Conservation (phyloP, 345 rosid species). For the Mercurialis annua region DNA sequence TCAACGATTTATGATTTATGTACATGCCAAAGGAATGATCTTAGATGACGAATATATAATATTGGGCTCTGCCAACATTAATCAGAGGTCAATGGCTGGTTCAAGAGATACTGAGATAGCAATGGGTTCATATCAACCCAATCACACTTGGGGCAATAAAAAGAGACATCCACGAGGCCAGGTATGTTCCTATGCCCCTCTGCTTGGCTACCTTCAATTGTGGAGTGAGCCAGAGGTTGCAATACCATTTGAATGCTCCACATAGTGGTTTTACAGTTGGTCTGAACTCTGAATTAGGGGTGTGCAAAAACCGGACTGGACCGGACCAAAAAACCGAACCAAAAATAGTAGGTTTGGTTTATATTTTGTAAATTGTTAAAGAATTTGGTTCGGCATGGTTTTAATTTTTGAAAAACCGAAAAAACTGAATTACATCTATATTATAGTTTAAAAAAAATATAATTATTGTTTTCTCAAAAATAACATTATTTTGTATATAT, state of each 20-base stretch:
- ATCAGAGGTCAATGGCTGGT: conserved; percentile 83
- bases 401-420: too few relatives aligned
- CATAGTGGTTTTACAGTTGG: too few relatives aligned
- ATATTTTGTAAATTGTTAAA: too few relatives aligned
- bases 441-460: too few relatives aligned
- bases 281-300: too few relatives aligned
- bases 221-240: not conserved
- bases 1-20: conserved; percentile 76
- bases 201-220: not conserved
- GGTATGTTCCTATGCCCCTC: conserved; percentile 30
- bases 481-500: too few relatives aligned
- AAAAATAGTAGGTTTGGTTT: too few relatives aligned
- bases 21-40: conserved; percentile 84
- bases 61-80: conserved; percentile 85
- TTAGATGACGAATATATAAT: conserved; percentile 77
- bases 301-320: too few relatives aligned
- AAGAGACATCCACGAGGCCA: conserved; percentile 66
- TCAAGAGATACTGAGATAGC: conserved; percentile 86
- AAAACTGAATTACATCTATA: too few relatives aligned
- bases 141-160: conserved; percentile 54
- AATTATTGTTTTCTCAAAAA: too few relatives aligned
- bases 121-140: conserved; percentile 76
- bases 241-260: not conserved
- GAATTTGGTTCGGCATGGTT: too few relatives aligned
- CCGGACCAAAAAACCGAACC: too few relatives aligned